Evolutionary conservation across 768 basidiomycete species (phyloP).

Genomic region (Mycena epipterygia): DNA sequence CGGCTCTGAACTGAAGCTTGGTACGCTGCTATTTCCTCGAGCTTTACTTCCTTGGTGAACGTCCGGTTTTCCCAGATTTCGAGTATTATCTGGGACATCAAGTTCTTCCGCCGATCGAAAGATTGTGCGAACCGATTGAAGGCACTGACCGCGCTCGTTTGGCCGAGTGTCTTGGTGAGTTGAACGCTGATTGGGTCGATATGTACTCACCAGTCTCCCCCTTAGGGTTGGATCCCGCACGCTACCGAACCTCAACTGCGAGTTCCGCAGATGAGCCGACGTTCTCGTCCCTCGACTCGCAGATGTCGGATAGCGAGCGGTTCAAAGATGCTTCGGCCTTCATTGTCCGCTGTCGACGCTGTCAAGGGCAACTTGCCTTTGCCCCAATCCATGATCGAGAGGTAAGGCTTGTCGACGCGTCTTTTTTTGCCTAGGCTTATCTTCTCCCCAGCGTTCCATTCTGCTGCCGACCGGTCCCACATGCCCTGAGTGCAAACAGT

Average conservation of each 20-base stretch:
- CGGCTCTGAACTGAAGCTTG: slow-evolving; percentile 77
- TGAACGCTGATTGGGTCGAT: not conserved
- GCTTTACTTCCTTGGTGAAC: slow-evolving; percentile 12
- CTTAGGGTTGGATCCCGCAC: slow-evolving; percentile 72
- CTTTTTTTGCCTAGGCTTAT: slow-evolving; percentile 12
- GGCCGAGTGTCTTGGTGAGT: slow-evolving; percentile 93
- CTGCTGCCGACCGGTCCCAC: slow-evolving; percentile 73
- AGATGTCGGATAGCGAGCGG: slow-evolving; percentile 88
- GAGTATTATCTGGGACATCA: slow-evolving; percentile 94
- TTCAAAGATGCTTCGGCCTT: slow-evolving; percentile 85
- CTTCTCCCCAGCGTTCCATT: slow-evolving; percentile 68
- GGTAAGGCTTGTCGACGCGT: slow-evolving; percentile 51
- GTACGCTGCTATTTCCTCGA: slow-evolving; percentile 55
- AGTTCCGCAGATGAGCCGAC: slow-evolving; percentile 69
- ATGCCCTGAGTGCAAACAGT: slow-evolving; percentile 76
- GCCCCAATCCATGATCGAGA: slow-evolving; percentile 70
- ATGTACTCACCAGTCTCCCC: not conserved
- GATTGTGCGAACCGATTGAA: slow-evolving; percentile 96
- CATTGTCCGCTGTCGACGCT: slow-evolving; percentile 81
- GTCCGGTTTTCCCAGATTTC: slow-evolving; percentile 69
- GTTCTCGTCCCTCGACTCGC: slow-evolving; percentile 89
- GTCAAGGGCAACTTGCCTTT: slow-evolving; percentile 72
- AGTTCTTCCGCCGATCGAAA: slow-evolving; percentile 93
- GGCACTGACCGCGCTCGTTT: slow-evolving; percentile 93
- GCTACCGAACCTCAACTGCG: slow-evolving; percentile 60